These are phyloP conservation scores for Penstemon eatonii DNA, from an alignment of 257 asterid species.

Conservation along the genomic window DNA sequence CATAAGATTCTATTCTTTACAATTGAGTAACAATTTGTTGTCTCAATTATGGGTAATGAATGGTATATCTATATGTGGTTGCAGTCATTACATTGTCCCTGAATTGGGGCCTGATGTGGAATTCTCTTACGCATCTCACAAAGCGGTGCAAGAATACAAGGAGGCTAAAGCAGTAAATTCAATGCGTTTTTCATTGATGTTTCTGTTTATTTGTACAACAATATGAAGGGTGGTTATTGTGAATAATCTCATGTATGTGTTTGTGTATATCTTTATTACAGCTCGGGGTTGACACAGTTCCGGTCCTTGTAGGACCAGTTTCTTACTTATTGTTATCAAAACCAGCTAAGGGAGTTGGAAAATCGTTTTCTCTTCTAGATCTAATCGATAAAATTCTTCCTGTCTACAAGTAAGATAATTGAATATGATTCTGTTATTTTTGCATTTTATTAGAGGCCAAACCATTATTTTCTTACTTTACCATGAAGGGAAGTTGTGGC, in stretches of 20 bases:
- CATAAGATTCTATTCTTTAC: not conserved
- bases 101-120: conserved; percentile 69
- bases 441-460: not conserved
- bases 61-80: conserved; percentile 1
- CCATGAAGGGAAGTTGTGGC: conserved; percentile 63
- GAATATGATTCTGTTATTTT: not conserved
- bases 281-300: conserved; percentile 74
- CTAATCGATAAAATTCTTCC: conserved; percentile 77
- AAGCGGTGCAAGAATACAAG: conserved; percentile 81
- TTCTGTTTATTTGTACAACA: not conserved
- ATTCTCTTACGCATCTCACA: conserved; percentile 75
- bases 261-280: conserved; percentile 28
- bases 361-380: conserved; percentile 58
- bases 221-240: not conserved
- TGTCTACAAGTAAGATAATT: conserved; percentile 58
- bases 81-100: conserved; percentile 84
- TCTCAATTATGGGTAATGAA: not conserved
- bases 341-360: conserved; percentile 74
- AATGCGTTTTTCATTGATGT: not conserved
- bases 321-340: conserved; percentile 71
- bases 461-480: not conserved
- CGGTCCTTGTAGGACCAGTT: conserved; percentile 81
- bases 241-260: not conserved
- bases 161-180: conserved; percentile 67
- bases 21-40: not conserved